phyloP scores from a whole-genome alignment of 768 basidiomycete species.

The Lactarius akahatsu region DNA sequence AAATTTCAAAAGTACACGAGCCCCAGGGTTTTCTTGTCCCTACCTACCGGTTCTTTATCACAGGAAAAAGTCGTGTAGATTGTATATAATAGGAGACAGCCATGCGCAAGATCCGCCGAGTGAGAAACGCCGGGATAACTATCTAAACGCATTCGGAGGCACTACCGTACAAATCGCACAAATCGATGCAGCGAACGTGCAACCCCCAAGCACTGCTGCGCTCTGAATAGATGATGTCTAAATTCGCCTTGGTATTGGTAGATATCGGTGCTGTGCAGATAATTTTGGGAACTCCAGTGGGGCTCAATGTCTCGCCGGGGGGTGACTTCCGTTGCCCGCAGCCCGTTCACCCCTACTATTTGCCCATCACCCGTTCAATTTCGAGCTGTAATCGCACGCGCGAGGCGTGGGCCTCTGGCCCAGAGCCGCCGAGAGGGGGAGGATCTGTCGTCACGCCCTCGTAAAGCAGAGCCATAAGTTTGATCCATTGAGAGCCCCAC shows the following conservation, averaged over 20 bases:
- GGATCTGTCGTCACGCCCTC: conserved; percentile 56
- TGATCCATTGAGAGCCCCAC: conserved; percentile 81
- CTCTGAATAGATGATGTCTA: not conserved
- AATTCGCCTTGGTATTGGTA: not conserved
- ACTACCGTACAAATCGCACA: conserved; percentile 1
- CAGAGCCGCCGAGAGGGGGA: conserved; percentile 38
- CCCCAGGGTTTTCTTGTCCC: not conserved
- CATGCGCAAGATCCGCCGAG: conserved; percentile 17
- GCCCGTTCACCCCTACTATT: conserved; percentile 12
- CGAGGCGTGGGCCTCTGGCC: conserved; percentile 41
- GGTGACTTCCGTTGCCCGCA: not conserved
- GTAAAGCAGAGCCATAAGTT: conserved; percentile 65
- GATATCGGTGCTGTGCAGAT: conserved; percentile 13
- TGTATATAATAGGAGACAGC: conserved; percentile 1
- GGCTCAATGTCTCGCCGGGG: not conserved
- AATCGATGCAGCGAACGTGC: conserved; percentile 22
- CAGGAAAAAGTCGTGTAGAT: not conserved
- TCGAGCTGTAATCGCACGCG: conserved; percentile 63
- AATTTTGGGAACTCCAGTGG: conserved; percentile 14
- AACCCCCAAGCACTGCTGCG: not conserved
- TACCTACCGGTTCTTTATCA: not conserved
- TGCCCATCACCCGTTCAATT: conserved; percentile 58
- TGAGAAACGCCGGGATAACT: conserved; percentile 15
- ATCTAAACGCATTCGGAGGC: conserved; percentile 1
- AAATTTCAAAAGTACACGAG: not conserved